Evolutionary conservation across 139 green algal species (phyloP), one percentile per base, ranked within the genome.

Genomic region (Yamagishiella unicocca): DNA sequence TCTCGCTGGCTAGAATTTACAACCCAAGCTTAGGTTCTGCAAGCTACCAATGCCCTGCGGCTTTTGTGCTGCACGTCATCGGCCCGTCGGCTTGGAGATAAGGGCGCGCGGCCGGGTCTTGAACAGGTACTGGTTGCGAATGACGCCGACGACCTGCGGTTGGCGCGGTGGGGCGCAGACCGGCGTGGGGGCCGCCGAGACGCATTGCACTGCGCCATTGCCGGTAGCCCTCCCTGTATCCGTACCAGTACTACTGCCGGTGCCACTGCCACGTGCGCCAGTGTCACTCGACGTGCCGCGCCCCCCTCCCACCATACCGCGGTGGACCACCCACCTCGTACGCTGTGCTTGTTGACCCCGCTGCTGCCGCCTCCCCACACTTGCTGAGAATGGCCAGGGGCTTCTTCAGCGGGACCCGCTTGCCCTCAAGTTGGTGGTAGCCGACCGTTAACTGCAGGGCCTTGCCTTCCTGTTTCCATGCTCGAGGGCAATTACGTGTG

Each of bases 361-460:
- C 42, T 33, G 40, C 24, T 4, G 38, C 29, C 55, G n/a, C 29
- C 5, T 62, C 37, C 17, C n/a, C 40, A 58, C 58, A 62, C 29
- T 93, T 93, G 81, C 95, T 79, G 17, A 98, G 80, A 25, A 98
- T 90, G 1, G 92, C 95, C 43, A 98, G 81, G 0, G 96, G 95
- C 75, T 98, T 98, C 72, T 96, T 98, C 33, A 98, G 83, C 14
- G 80, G n/a, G 53, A 97, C 66, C 22, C 87, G 66, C 76, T 95
- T 96, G 40, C 96, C 96, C 72, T 97, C 96, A 27, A 98, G 75
- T 64, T 97, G 93, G 73, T 98, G 96, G 82, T 97, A 96, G 3
- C 95, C 96, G 27, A 98, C 93, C 0, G 89, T 95, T 25, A 98
- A 84, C 33, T 94, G 75, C 12, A 97, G 71, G 0, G 83, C 54